Conservation (phyloP, 495 filamentous ascomycete genomes). For the Hyaloscypha bicolor region DNA sequence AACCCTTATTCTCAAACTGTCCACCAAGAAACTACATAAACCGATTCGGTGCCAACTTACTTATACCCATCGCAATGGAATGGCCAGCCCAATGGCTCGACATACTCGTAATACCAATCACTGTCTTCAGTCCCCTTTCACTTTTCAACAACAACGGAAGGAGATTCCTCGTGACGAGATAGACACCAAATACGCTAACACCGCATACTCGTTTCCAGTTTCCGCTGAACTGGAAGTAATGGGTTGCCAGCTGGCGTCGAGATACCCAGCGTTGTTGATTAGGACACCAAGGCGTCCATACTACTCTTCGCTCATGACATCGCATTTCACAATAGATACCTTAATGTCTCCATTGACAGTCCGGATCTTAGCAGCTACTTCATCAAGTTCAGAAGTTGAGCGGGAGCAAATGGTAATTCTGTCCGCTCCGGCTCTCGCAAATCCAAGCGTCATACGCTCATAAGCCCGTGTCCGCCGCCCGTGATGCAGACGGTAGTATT, state of each 20-base stretch:
- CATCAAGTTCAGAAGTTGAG: conserved; percentile 36
- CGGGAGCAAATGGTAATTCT: conserved; percentile 47
- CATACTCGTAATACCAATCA: conserved; percentile 40
- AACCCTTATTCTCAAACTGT: conserved; percentile 46
- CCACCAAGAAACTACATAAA: conserved; percentile 46
- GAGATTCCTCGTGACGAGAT: conserved; percentile 43
- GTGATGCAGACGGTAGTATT: conserved; percentile 56
- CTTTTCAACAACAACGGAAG: conserved; percentile 43
- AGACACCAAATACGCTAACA: conserved; percentile 47
- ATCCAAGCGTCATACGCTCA: conserved; percentile 49
- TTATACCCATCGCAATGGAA: conserved; percentile 30
- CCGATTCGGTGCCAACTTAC: conserved; percentile 44
- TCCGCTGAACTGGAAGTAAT: conserved; percentile 37
- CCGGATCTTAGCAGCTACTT: conserved; percentile 37
- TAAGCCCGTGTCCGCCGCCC: conserved; percentile 59
- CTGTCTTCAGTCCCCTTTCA: conserved; percentile 30
- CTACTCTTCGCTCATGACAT: conserved; percentile 43
- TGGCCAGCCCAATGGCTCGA: conserved; percentile 39
- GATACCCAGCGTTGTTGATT: conserved; percentile 45
- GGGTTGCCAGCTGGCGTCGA: conserved; percentile 38
- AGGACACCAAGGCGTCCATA: conserved; percentile 45
- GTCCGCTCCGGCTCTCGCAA: conserved; percentile 44
- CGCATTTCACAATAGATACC: conserved; percentile 47
- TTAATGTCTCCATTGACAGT: conserved; percentile 33
- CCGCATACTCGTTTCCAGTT: conserved; percentile 41